Conservation (phyloP, 257 asterid species). For the Craterostigma plantagineum region DNA sequence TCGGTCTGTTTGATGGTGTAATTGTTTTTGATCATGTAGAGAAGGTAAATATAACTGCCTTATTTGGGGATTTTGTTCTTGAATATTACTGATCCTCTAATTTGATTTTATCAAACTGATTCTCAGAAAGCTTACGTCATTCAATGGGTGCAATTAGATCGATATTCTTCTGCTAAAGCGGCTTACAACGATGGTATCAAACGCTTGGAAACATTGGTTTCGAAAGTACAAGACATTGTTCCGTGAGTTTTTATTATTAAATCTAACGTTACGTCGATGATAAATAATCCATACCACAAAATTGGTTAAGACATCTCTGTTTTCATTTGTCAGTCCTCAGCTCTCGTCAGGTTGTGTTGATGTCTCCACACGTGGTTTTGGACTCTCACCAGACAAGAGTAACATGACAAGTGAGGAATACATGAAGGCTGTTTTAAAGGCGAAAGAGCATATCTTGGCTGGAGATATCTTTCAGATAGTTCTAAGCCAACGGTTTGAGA, state of each 20-base stretch:
- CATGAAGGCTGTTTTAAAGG: conserved; percentile 48
- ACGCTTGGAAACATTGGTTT: conserved; percentile 34
- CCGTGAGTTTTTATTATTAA: conserved; percentile 31
- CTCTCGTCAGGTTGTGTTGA: conserved; percentile 45
- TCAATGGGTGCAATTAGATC: conserved; percentile 85
- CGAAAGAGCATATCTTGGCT: conserved; percentile 69
- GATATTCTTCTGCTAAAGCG: conserved; percentile 32
- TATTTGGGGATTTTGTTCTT: no score
- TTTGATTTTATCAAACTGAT: no score
- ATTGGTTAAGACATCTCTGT: not conserved
- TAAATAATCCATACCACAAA: not conserved
- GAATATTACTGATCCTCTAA: no score
- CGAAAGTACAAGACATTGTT: conserved; percentile 47
- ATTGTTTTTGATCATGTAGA: conserved; percentile 82
- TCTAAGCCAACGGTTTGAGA: conserved; percentile 75
- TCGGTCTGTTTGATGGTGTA: conserved; percentile 75
- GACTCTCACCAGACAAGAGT: conserved; percentile 23
- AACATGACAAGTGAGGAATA: conserved; percentile 68
- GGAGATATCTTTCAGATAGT: conserved; percentile 88
- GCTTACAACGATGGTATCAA: conserved; percentile 64
- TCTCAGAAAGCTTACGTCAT: conserved; percentile 56
- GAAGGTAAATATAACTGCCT: conserved; percentile 20
- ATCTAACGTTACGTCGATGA: conserved; percentile 1
- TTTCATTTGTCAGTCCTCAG: conserved; percentile 34
- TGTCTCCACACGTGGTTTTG: conserved; percentile 25